Percentiles rank a stretch among this genome's conserved stretches.
These are phyloP conservation scores for Talaromyces sp. DNA, from an alignment of 2,329 filamentous ascomycete species.

Conservation along the genomic window DNA sequence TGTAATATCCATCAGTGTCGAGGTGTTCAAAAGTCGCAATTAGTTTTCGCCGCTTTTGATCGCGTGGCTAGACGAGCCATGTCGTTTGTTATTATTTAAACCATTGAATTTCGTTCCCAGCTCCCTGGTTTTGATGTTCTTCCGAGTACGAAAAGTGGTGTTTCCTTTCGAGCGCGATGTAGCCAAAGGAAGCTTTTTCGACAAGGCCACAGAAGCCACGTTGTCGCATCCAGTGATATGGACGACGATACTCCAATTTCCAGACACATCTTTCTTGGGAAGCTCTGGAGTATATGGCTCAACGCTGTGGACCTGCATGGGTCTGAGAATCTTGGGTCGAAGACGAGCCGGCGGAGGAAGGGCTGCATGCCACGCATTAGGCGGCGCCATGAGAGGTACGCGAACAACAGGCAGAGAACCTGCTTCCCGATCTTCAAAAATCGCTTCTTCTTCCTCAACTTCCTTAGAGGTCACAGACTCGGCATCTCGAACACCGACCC, in stretches of 20 bases:
- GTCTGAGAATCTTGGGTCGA: conserved; percentile 50
- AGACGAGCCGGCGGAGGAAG: conserved; percentile 33
- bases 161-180: conserved; percentile 27
- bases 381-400: conserved; percentile 61
- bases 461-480: conserved; percentile 58
- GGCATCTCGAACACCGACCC: conserved; percentile 39
- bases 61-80: conserved; percentile 24
- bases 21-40: not conserved
- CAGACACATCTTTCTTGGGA: conserved; percentile 37
- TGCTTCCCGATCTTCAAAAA: conserved; percentile 77
- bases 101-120: conserved; percentile 21
- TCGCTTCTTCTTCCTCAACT: conserved; percentile 73
- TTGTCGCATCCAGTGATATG: conserved; percentile 47
- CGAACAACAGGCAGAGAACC: conserved; percentile 69
- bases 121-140: conserved; percentile 32
- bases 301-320: conserved; percentile 50
- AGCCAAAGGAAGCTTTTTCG: conserved; percentile 29
- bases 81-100: conserved; percentile 26
- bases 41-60: conserved; percentile 19
- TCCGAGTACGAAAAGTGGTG: conserved; percentile 30
- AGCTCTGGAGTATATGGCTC: conserved; percentile 44
- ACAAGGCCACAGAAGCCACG: conserved; percentile 40
- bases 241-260: conserved; percentile 40
- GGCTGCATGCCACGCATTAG: conserved; percentile 61
- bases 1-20: not conserved